A percentile compares a stretch with the other conserved stretches of the same genome.
Conservation (phyloP, 257 asterid genomes). For the Striga asiatica region DNA sequence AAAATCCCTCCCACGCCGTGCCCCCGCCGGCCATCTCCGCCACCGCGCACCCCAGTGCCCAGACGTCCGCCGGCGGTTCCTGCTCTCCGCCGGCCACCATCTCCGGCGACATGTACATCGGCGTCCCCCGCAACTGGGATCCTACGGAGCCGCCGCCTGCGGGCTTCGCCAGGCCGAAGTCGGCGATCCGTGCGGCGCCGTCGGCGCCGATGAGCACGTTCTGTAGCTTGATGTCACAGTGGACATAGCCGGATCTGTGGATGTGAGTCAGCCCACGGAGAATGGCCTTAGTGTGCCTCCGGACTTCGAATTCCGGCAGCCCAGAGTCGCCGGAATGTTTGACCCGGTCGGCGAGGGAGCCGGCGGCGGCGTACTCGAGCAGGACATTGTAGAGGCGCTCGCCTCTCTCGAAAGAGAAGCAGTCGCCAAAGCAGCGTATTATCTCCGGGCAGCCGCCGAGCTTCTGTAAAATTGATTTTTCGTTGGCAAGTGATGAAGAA, state of each 20-base stretch:
- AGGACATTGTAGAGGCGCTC: too few species aligned
- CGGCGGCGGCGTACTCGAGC: slow-evolving; percentile 38
- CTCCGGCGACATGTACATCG: too few species aligned
- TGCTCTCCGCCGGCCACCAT: too few species aligned
- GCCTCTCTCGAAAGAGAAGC: too few species aligned
- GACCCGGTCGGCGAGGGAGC: slow-evolving; percentile 23
- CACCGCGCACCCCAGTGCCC: too few species aligned
- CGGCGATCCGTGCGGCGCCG: slow-evolving; percentile 24
- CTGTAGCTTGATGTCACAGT: slow-evolving; percentile 37
- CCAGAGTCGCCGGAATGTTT: not conserved
- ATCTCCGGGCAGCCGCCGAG: too few species aligned
- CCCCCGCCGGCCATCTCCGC: too few species aligned
- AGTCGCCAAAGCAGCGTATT: too few species aligned
- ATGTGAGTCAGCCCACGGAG: slow-evolving; percentile 25
- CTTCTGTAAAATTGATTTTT: too few species aligned
- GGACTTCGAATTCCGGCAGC: slow-evolving; percentile 26
- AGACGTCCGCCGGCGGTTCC: too few species aligned
- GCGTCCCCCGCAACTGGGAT: not conserved
- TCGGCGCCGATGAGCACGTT: slow-evolving; percentile 24
- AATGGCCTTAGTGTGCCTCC: slow-evolving; percentile 27
- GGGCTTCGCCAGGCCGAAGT: slow-evolving; percentile 37
- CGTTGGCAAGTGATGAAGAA: too few species aligned
- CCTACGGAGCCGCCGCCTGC: not conserved
- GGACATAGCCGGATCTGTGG: slow-evolving; percentile 36
- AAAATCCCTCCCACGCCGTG: too few species aligned